Conservation (phyloP, 345 rosid species). For the Rhizophora mangle region DNA sequence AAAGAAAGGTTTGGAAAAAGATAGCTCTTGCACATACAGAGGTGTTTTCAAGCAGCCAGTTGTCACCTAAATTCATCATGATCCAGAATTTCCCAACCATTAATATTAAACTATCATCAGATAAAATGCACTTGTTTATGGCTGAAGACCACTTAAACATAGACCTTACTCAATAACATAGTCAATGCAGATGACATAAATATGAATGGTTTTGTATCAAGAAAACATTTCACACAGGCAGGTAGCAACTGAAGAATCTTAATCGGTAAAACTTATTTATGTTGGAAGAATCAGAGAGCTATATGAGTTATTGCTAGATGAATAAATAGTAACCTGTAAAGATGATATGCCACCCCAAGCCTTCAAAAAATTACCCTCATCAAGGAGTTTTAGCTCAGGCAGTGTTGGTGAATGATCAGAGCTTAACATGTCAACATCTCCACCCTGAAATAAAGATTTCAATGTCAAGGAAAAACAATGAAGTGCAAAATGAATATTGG, state of each 20-base stretch:
- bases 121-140: neutral
- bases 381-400: constrained; percentile 71
- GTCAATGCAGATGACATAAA: neutral
- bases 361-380: constrained; percentile 76
- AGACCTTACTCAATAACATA: too few species aligned
- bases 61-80: neutral
- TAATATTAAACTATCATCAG: too few species aligned
- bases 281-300: neutral
- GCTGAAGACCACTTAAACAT: too few species aligned
- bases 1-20: neutral
- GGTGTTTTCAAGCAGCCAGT: neutral
- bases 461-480: constrained; percentile 5
- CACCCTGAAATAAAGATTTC: constrained; percentile 48
- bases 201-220: neutral
- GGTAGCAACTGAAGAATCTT: neutral
- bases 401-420: constrained; percentile 95
- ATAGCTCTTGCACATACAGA: neutral
- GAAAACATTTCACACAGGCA: neutral
- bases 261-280: neutral
- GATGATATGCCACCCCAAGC: constrained; percentile 99
- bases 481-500: constrained; percentile 5
- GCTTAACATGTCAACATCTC: constrained; percentile 81
- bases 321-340: constrained; percentile 59
- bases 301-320: neutral
- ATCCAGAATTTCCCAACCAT: too few species aligned